A percentile compares a stretch with the other conserved stretches of the same genome.
Evolutionary conservation across 495 filamentous ascomycete genomes (phyloP).

Genomic region (Penicilliopsis zonata): DNA sequence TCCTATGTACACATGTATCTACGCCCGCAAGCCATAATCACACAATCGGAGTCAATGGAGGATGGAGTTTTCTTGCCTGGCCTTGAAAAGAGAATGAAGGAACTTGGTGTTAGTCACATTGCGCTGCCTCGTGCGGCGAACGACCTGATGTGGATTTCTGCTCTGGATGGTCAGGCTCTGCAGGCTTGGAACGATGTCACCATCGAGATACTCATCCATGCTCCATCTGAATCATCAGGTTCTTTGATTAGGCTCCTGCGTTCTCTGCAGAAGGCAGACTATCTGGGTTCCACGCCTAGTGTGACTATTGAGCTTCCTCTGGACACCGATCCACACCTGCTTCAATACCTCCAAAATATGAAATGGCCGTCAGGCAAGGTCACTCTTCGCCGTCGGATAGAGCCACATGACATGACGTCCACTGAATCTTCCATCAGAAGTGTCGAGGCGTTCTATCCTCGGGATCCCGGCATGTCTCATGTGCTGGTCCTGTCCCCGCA

Average conservation of each 20-base stretch:
- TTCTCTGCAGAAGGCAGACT: constrained; percentile 63
- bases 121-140: constrained; percentile 51
- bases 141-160: constrained; percentile 62
- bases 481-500: constrained; percentile 69
- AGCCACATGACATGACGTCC: constrained; percentile 37
- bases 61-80: constrained; percentile 42
- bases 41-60: constrained; percentile 30
- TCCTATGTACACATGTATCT: constrained; percentile 34
- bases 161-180: constrained; percentile 60
- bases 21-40: constrained; percentile 38
- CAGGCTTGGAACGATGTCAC: constrained; percentile 64
- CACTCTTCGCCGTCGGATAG: constrained; percentile 60
- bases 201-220: constrained; percentile 69
- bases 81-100: constrained; percentile 30
- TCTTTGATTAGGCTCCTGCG: constrained; percentile 60
- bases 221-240: constrained; percentile 52
- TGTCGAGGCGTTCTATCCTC: constrained; percentile 73
- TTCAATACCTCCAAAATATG: constrained; percentile 46
- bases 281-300: constrained; percentile 52
- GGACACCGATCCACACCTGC: constrained; percentile 47
- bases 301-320: constrained; percentile 72
- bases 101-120: constrained; percentile 41
- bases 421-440: constrained; percentile 56
- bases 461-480: constrained; percentile 46
- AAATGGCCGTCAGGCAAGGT: constrained; percentile 48